A percentile compares a stretch with the other conserved stretches of the same genome.
These are phyloP conservation scores for Sparassis latifolia DNA, from an alignment of 1,284 basidiomycete genomes.

Conservation along the genomic window DNA sequence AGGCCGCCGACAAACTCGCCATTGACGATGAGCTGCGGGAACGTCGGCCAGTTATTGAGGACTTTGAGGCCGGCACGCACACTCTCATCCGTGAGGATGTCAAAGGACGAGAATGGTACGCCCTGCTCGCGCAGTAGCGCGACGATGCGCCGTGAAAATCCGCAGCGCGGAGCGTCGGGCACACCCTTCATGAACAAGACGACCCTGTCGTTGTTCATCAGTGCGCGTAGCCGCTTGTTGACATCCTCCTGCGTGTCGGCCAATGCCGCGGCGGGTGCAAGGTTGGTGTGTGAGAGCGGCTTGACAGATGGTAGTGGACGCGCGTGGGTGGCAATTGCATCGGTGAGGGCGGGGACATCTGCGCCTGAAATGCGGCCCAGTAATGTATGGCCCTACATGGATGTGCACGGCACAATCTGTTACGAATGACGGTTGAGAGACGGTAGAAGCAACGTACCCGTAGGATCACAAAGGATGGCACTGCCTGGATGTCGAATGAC, in stretches of 20 bases:
- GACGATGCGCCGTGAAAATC: constrained; percentile 70
- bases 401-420: constrained; percentile 15
- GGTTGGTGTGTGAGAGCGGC: constrained; percentile 35
- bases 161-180: constrained; percentile 82
- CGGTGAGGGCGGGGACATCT: constrained; percentile 67
- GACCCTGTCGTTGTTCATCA: constrained; percentile 71
- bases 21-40: constrained; percentile 59
- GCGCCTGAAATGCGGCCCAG: constrained; percentile 80
- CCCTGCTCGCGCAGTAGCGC: constrained; percentile 54
- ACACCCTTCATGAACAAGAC: constrained; percentile 99
- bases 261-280: constrained; percentile 26
- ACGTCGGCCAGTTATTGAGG: constrained; percentile 63
- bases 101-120: constrained; percentile 66
- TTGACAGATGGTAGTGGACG: constrained; percentile 30
- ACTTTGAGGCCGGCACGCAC: constrained; percentile 63
- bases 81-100: constrained; percentile 67
- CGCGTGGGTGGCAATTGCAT: constrained; percentile 56
- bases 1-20: constrained; percentile 70
- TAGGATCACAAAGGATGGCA: constrained; percentile 84
- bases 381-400: constrained; percentile 79
- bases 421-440: neutral
- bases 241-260: constrained; percentile 64
- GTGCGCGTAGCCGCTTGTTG: constrained; percentile 46
- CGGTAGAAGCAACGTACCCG: constrained; percentile 38
- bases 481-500: constrained; percentile 89